Conservation (phyloP, 768 basidiomycete genomes). For the Mycena galericulata region DNA sequence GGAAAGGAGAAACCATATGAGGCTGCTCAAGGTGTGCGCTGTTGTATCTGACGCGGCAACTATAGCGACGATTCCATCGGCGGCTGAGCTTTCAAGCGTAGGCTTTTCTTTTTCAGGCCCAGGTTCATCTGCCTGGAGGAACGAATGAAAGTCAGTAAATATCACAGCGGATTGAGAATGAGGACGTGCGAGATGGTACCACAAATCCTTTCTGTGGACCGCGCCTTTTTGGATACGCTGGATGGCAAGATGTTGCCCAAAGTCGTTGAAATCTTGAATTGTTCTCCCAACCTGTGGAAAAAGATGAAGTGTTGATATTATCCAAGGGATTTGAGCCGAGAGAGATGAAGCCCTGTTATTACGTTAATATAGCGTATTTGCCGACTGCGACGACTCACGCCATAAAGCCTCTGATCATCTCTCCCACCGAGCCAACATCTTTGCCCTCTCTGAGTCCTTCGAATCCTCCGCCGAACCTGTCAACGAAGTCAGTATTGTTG, state of each 20-base stretch:
- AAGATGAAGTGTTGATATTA: conserved; percentile 3
- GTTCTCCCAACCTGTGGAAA: conserved; percentile 13
- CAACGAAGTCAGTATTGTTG: neutral
- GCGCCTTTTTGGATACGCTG: conserved; percentile 19
- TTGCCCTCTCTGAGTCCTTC: conserved; percentile 52
- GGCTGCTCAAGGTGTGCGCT: conserved; percentile 45
- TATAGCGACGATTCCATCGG: conserved; percentile 55
- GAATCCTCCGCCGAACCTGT: conserved; percentile 38
- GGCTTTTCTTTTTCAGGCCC: conserved; percentile 48
- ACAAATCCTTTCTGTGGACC: conserved; percentile 57
- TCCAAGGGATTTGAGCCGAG: conserved; percentile 45
- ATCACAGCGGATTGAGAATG: neutral
- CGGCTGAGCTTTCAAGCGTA: conserved; percentile 46
- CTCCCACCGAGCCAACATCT: conserved; percentile 58
- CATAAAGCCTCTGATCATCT: conserved; percentile 54
- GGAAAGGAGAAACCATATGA: conserved; percentile 50
- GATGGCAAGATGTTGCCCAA: conserved; percentile 7
- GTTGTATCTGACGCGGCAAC: conserved; percentile 56
- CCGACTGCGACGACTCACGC: conserved; percentile 44
- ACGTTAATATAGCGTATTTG: neutral
- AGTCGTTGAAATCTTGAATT: conserved; percentile 17
- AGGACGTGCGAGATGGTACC: conserved; percentile 51
- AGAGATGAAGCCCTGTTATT: conserved; percentile 47
- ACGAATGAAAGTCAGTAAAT: neutral
- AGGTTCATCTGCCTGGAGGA: conserved; percentile 54